phyloP scores from a whole-genome alignment of 768 basidiomycete genomes.

The Mrakia gelida region DNA sequence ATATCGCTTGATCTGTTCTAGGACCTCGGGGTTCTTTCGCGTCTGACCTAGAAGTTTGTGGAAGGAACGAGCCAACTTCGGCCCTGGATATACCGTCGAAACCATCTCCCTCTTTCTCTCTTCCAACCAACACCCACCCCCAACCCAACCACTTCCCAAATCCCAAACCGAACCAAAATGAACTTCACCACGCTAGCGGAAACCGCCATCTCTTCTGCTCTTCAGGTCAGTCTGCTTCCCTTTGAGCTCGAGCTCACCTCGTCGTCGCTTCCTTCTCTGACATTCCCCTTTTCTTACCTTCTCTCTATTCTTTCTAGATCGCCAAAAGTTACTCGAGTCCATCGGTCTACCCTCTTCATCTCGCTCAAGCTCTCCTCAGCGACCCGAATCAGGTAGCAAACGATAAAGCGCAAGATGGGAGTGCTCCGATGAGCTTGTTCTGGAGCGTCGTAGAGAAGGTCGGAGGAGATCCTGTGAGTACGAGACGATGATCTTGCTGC shows the following conservation, averaged over 20 bases:
- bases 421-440: conserved; percentile 56
- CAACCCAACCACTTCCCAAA: background rate
- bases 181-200: conserved; percentile 29
- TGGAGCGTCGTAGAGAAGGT: conserved; percentile 71
- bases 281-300: background rate
- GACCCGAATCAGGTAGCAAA: conserved; percentile 22
- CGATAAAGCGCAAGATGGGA: conserved; percentile 23
- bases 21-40: too few species aligned
- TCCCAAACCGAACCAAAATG: background rate
- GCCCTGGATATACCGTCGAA: too few species aligned
- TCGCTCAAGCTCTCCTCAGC: background rate
- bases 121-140: background rate
- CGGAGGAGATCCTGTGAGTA: conserved; percentile 74
- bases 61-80: too few species aligned
- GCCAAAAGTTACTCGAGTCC: conserved; percentile 25
- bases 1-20: too few species aligned
- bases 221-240: conserved; percentile 8
- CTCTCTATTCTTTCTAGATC: background rate
- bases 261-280: too few species aligned
- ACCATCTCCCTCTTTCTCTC: too few species aligned
- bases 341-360: conserved; percentile 22
- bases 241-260: background rate
- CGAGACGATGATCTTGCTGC: background rate
- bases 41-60: too few species aligned
- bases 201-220: conserved; percentile 25